phyloP scores from a whole-genome alignment of 306 rosid species.

The Benincasa hispida region DNA sequence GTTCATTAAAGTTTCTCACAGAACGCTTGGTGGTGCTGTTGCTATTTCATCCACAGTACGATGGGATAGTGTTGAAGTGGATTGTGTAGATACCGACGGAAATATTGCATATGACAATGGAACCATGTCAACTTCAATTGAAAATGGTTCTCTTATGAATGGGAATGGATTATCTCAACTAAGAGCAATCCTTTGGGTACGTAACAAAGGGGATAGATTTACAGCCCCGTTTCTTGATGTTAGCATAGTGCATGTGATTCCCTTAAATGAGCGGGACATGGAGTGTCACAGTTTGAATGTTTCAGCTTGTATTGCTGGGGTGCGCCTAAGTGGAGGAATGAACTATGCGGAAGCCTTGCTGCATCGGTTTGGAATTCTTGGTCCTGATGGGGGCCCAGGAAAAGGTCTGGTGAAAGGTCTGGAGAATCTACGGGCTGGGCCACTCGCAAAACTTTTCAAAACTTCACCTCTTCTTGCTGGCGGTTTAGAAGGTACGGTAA shows the following conservation, averaged over 20 bases:
- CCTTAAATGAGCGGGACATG: conserved; percentile 48
- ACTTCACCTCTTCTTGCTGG: conserved; percentile 34
- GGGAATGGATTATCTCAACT: conserved; percentile 52
- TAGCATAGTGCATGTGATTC: conserved; percentile 57
- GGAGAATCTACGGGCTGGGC: conserved; percentile 74
- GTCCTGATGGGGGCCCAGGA: conserved; percentile 91
- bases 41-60: conserved; percentile 62
- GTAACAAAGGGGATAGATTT: conserved; percentile 32
- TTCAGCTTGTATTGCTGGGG: conserved; percentile 74
- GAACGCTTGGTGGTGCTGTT: conserved; percentile 90
- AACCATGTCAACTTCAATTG: conserved; percentile 22
- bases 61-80: conserved; percentile 69
- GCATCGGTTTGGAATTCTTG: conserved; percentile 87
- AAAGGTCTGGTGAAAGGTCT: conserved; percentile 53
- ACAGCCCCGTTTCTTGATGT: conserved; percentile 62
- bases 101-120: conserved; percentile 33
- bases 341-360: conserved; percentile 80
- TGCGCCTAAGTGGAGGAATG: conserved; percentile 95
- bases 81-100: conserved; percentile 69
- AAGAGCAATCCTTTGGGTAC: conserved; percentile 84
- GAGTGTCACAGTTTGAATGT: conserved; percentile 76
- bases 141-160: conserved; percentile 30
- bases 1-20: conserved; percentile 56
- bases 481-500: conserved; percentile 41
- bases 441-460: conserved; percentile 69